phyloP scores from a whole-genome alignment of 2,329 filamentous ascomycete species.

The Botrytis paeoniae region DNA sequence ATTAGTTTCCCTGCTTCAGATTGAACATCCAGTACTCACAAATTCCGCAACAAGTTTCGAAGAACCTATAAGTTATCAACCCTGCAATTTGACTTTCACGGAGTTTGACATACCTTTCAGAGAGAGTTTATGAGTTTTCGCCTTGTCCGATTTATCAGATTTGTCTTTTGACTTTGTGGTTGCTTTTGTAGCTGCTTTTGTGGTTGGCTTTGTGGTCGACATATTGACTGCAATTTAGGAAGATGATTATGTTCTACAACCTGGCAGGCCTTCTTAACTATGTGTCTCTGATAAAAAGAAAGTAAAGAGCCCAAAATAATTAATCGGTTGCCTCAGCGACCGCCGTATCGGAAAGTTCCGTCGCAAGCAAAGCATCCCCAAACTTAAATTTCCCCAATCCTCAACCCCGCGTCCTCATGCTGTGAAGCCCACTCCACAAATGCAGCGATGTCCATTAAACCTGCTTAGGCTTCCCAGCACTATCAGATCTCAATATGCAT shows the following conservation, averaged over 20 bases:
- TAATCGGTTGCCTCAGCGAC: slow-evolving; percentile 22
- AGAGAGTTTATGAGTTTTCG: slow-evolving; percentile 92
- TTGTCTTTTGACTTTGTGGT: slow-evolving; percentile 34
- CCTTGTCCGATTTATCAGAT: slow-evolving; percentile 58
- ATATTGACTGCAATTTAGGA: background rate
- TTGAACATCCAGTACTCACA: slow-evolving; percentile 51
- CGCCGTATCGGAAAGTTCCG: slow-evolving; percentile 13
- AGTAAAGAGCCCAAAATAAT: slow-evolving; percentile 10
- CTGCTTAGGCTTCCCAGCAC: slow-evolving; percentile 39
- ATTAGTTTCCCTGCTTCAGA: slow-evolving; percentile 22
- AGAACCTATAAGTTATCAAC: slow-evolving; percentile 51
- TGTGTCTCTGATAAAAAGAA: slow-evolving; percentile 4
- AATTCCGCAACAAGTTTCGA: slow-evolving; percentile 93
- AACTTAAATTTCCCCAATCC: slow-evolving; percentile 6
- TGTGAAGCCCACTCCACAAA: slow-evolving; percentile 26
- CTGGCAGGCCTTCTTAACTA: background rate
- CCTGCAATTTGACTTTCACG: slow-evolving; percentile 12
- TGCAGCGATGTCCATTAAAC: slow-evolving; percentile 40
- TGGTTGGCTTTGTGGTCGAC: slow-evolving; percentile 3
- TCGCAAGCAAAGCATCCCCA: background rate
- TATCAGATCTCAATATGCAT: slow-evolving; percentile 33
- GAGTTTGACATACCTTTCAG: slow-evolving; percentile 65
- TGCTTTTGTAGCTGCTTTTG: background rate
- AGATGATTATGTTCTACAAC: background rate
- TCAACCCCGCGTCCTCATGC: slow-evolving; percentile 13